Conservation (phyloP, 139 green algal species). For the Chlorella sp. region DNA sequence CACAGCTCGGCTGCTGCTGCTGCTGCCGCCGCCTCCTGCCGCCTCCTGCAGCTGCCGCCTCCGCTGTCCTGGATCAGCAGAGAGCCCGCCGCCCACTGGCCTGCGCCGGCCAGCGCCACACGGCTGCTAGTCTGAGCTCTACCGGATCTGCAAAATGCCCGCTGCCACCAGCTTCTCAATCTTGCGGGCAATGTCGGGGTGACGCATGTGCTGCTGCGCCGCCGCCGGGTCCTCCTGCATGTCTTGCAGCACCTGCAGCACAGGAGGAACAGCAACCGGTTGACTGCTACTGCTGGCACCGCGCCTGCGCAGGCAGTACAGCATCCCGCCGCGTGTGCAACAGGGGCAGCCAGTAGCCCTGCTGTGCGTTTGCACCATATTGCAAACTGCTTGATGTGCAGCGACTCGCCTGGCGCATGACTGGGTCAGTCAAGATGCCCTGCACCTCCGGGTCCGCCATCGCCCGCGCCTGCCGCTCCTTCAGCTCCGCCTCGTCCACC, state of each 20-base stretch:
- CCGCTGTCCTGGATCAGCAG: too few relatives aligned
- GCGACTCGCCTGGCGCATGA: constrained; percentile 93
- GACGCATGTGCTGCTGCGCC: constrained; percentile 86
- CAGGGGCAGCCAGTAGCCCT: neutral
- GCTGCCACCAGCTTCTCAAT: constrained; percentile 96
- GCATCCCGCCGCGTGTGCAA: too few relatives aligned
- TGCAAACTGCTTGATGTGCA: too few relatives aligned
- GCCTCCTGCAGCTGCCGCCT: too few relatives aligned
- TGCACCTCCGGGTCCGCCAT: constrained; percentile 98
- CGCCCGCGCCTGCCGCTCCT: constrained; percentile 83
- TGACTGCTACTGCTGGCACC: too few relatives aligned
- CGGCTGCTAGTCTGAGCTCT: neutral
- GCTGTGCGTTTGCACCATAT: neutral
- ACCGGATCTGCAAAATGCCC: constrained; percentile 45
- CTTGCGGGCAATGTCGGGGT: constrained; percentile 92
- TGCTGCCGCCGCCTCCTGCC: too few relatives aligned
- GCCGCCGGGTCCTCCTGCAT: constrained; percentile 91
- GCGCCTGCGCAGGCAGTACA: too few relatives aligned
- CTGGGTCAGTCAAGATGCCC: constrained; percentile 92
- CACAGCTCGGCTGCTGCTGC: too few relatives aligned
- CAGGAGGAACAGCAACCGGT: too few relatives aligned
- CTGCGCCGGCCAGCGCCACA: too few relatives aligned
- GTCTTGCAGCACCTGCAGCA: constrained; percentile 60
- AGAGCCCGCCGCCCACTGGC: too few relatives aligned
- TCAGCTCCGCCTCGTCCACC: constrained; percentile 90